A percentile compares a stretch with the other conserved stretches of the same genome.
Evolutionary conservation across 208 protist genomes (phyloP).

Genomic region (Acanthamoeba royreba): DNA sequence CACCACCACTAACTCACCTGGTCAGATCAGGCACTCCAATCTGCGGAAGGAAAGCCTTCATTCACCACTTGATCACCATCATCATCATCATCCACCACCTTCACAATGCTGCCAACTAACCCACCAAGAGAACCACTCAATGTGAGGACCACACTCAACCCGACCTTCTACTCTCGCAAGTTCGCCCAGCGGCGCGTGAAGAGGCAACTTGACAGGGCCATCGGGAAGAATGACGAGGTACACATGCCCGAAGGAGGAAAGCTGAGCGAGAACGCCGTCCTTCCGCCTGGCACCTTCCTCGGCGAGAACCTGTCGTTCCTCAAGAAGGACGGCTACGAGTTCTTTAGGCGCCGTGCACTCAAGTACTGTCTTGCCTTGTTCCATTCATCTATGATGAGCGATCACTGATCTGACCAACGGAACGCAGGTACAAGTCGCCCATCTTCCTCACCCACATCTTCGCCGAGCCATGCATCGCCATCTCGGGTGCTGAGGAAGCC

Average conservation of each 20-base stretch:
- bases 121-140: background rate
- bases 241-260: background rate
- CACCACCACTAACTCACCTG: no score
- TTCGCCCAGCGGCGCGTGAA: background rate
- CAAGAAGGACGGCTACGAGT: background rate
- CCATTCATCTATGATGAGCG: background rate
- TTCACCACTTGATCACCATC: no score
- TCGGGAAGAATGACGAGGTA: no score
- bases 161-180: background rate
- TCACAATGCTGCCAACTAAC: background rate
- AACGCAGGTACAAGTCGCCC: background rate
- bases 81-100: background rate
- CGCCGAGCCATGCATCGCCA: background rate
- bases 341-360: background rate
- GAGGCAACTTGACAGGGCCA: background rate
- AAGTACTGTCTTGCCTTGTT: background rate
- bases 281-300: background rate
- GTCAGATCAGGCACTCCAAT: no score
- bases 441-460: background rate
- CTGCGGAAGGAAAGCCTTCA: no score
- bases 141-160: background rate
- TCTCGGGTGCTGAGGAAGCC: background rate
- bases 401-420: background rate
- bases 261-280: background rate
- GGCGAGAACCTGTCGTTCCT: background rate